Evolutionary conservation across 306 rosid species (phyloP).

Genomic region (Trifolium dubium): DNA sequence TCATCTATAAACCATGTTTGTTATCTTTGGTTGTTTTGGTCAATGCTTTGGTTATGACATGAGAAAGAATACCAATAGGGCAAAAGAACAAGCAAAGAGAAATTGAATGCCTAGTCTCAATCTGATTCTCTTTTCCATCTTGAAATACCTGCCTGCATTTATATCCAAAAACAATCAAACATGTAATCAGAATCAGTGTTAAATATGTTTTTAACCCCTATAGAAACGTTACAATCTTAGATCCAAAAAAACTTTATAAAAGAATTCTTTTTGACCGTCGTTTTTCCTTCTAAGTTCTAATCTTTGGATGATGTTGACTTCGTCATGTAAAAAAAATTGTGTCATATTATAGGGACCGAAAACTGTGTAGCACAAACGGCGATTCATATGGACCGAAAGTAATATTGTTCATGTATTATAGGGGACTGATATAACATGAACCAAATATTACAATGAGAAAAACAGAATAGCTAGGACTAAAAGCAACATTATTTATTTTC

Average conservation of each 20-base stretch:
- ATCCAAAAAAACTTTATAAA: no score
- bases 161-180: not conserved
- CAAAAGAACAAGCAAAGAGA: conserved; percentile 81
- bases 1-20: conserved; percentile 27
- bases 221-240: not conserved
- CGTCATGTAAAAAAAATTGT: not conserved
- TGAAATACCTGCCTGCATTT: conserved; percentile 72
- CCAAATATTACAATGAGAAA: not conserved
- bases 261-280: no score
- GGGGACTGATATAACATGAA: not conserved
- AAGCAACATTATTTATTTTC: not conserved
- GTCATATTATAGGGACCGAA: not conserved
- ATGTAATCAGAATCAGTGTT: not conserved
- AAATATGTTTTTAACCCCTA: not conserved
- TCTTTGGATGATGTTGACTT: not conserved
- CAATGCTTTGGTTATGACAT: conserved; percentile 71
- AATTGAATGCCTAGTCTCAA: conserved; percentile 91
- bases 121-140: conserved; percentile 74
- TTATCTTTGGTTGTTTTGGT: conserved; percentile 36
- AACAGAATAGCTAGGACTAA: not conserved
- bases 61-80: conserved; percentile 80
- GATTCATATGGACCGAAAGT: not conserved
- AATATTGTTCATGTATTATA: not conserved
- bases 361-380: not conserved
- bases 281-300: no score